Evolutionary conservation across 306 rosid species (phyloP), one percentile per base, ranked within the genome.

Genomic region (Adenanthera pavonina): DNA sequence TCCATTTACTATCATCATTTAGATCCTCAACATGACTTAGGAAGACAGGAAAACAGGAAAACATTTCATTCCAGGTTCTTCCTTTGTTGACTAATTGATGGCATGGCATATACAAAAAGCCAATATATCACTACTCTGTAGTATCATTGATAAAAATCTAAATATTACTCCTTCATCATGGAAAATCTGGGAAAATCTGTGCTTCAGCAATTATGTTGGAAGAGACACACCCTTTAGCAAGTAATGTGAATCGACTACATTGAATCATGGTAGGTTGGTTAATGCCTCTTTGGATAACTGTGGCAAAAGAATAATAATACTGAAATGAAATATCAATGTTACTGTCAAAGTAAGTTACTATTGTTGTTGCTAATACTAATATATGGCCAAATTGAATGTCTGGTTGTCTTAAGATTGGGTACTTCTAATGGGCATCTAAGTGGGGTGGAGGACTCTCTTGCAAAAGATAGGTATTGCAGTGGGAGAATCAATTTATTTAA

Each of bases 361-460:
- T 66, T 30, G 43, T 74, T 19, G 78, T 75, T 46, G 38, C 62
- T 57, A 20, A 57, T 57, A 20, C 70, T 48, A 78, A 72, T 60
- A n/a, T 79, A 64, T 77, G 47, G 14, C 69, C 53, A 56, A 5
- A 65, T 12, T 25, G 69, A 54, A 69, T 80, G 71, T 62, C 20
- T 72, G 36, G 7, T 19, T 80, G 56, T 33, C 62, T 60, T 64
- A 44, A 49, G 54, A 19, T 53, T 75, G 62, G 16, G 47, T 51
- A 54, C 19, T 73, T 17, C 17, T 52, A 0, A 52, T 4, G 19
- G 20, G 17, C 25, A 1, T 20, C 19, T 52, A 14, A 14, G 59
- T 14, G 20, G 59, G 59, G 3, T 43, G 46, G 4, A 52, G 59
- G 59, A 16, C 59, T 52, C 59, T 52, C 20, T 17, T 16, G 20